Evolutionary conservation across 495 filamentous ascomycete species (phyloP), one percentile per base, ranked within the genome.

Genomic region (Clohesyomyces aquaticus): DNA sequence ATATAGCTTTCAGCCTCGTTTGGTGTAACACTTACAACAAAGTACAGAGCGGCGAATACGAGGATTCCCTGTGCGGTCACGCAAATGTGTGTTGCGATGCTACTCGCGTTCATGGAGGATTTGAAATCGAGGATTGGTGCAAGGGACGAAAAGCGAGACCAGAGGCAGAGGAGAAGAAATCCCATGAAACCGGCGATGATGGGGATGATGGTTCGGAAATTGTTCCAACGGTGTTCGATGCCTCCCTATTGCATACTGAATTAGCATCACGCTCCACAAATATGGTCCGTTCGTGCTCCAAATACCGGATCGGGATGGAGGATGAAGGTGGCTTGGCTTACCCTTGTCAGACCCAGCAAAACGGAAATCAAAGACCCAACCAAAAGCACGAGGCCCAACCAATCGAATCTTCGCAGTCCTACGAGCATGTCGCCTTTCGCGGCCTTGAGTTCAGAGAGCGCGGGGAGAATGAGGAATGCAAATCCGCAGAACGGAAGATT

Each of bases 31-130:
- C 63, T 53, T 61, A 67, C 64, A 43, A 87, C 71, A 51, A 82
- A 85, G 67, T 89, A 87, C 0, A 91, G 63, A 0, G 84, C 66
- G 55, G 48, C 79, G 80, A 75, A 81, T 25, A 75, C 65, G 25
- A 84, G 72, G 9, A 83, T 73, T 69, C 71, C 85, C 68, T 80
- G 85, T 63, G 79, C 75, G 41, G 75, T 74, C 0, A 77, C 81
- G 1, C 75, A 79, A 12, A 84, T 29, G 59, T 79, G 80, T 0
- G 77, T 75, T 22, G 76, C 70, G 0, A 71, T 67, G 11, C 75
- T 73, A 2, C 75, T 86, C 63, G 73, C 47, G 65, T 75, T 67
- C 67, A 72, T 68, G 68, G 86, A 83, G 12, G 86, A 73, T 0
- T 62, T 72, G 0, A 78, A 63, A 3, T 77, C 78, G 52, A 88